Evolutionary conservation across 2,329 filamentous ascomycete genomes (phyloP).

Genomic region (Alternaria sp.): DNA sequence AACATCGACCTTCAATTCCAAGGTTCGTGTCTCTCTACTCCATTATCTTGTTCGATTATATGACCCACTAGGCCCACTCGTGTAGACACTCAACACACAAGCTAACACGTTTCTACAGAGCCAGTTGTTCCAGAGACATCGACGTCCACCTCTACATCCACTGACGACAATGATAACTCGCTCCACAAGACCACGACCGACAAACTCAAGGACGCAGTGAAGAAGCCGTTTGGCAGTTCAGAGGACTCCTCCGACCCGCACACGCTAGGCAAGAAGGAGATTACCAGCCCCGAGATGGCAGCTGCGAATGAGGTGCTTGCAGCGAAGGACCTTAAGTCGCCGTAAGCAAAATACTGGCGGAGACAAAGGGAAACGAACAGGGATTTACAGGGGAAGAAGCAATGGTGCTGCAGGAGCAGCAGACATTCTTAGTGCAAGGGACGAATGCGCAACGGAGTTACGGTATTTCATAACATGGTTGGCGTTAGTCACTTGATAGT

Average conservation of each 20-base stretch:
- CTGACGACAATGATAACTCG: background rate
- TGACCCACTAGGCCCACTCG: background rate
- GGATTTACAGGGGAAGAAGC: too few species aligned
- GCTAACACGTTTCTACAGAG: slow-evolving; percentile 1
- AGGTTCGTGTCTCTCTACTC: slow-evolving; percentile 1
- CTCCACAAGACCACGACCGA: slow-evolving; percentile 3
- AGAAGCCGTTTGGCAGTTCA: slow-evolving; percentile 10
- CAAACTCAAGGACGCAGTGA: slow-evolving; percentile 15
- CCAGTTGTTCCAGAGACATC: background rate
- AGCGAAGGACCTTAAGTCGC: slow-evolving; percentile 6
- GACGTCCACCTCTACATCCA: background rate
- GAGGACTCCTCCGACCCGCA: background rate
- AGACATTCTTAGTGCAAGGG: background rate
- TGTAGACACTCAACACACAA: background rate
- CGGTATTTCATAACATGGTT: background rate
- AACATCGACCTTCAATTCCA: slow-evolving; percentile 9
- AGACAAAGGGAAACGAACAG: background rate
- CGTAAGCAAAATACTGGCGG: background rate
- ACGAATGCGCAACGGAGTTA: background rate
- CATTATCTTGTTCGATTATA: background rate
- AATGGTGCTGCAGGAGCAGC: background rate
- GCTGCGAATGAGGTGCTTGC: slow-evolving; percentile 13
- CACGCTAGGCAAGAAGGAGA: background rate
- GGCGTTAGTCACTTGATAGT: background rate
- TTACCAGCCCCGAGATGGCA: slow-evolving; percentile 8